These are phyloP conservation scores for Debaryomyces nepalensis DNA, from an alignment of 1,139 yeast genomes.

Conservation along the genomic window DNA sequence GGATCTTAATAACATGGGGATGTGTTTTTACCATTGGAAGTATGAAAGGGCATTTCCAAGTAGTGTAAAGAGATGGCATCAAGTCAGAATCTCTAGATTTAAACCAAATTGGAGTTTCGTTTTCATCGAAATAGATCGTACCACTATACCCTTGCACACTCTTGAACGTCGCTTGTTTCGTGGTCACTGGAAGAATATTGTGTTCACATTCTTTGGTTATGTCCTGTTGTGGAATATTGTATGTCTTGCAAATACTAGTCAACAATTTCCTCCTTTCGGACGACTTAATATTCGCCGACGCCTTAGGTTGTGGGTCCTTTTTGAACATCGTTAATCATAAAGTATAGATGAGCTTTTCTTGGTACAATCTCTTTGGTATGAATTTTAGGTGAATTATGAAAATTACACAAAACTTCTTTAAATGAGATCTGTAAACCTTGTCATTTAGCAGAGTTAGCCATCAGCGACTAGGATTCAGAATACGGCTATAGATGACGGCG, in stretches of 20 bases:
- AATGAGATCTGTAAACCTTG: constrained; percentile 4
- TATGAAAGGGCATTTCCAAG: constrained; percentile 71
- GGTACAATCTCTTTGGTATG: not conserved
- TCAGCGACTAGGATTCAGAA: not conserved
- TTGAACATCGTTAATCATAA: constrained; percentile 53
- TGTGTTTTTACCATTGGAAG: constrained; percentile 75
- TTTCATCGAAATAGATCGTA: constrained; percentile 63
- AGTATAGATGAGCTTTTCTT: not conserved
- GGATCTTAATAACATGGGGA: constrained; percentile 64
- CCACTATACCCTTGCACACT: constrained; percentile 62
- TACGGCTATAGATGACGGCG: not conserved
- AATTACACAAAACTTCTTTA: constrained; percentile 1
- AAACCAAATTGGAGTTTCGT: constrained; percentile 76
- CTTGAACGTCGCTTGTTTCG: constrained; percentile 70
- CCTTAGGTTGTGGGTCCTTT: constrained; percentile 68
- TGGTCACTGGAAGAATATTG: constrained; percentile 58
- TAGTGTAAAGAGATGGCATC: constrained; percentile 73
- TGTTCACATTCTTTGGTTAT: constrained; percentile 52
- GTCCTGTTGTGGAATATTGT: constrained; percentile 47
- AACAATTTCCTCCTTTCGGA: constrained; percentile 76
- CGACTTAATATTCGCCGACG: constrained; percentile 77
- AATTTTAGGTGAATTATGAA: not conserved
- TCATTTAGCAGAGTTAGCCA: no score
- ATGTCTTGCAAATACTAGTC: constrained; percentile 49
- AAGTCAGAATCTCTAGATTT: constrained; percentile 57